Base-by-base conservation (phyloP, 1,284 basidiomycete genomes). In the Ustanciosporium gigantosporum region DNA sequence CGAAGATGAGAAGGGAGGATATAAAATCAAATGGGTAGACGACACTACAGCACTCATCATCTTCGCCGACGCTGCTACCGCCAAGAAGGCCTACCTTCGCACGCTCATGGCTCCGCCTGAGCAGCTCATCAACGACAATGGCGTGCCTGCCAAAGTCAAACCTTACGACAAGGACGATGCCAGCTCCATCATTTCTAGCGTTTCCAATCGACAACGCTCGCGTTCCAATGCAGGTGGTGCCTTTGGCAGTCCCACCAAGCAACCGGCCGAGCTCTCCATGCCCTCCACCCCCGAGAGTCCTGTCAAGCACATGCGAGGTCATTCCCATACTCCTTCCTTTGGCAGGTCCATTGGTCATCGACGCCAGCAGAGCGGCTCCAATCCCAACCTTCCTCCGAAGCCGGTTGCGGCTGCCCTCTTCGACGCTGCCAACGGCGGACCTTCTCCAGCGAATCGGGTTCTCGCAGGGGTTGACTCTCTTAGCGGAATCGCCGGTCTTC, bases 21-120 rank as follows among this genome's bases (percentile, higher is more conserved):
- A 95, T 83, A 91, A 92, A 82, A 95, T 99, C 80, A 98, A 98
- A 79, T 99, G 94, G 94, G 85, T 87, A 68, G 91, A 99, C 79
- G 94, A 99, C 79, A 92, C 90, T 36, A 93, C 89, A 74, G 89
- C 94, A 34, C 82, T 95, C 74, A 88, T 97, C 74, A 92, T 99
- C 60, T 99, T 99, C 78, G 85, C 86, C 32, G 83, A 84, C 59
- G 77, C 83, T 9, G 73, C 74, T 24, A 73, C 79, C 20, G 89
- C 88, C 50, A 98, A 98, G 81, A 89, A 90, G 70, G 94, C 94
- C 46, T 98, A 96, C 81, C 85, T 78, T 87, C 91, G 46, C 89
- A 91, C 39, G 74, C 86, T 60, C 82, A 86, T 69, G 84, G 94
- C 70, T 77, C 84, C 46, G 75, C 84, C 38, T 81, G 83, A 41